Base-by-base conservation (phyloP, 257 asterid species). In the Nicotiana sylvestris region DNA sequence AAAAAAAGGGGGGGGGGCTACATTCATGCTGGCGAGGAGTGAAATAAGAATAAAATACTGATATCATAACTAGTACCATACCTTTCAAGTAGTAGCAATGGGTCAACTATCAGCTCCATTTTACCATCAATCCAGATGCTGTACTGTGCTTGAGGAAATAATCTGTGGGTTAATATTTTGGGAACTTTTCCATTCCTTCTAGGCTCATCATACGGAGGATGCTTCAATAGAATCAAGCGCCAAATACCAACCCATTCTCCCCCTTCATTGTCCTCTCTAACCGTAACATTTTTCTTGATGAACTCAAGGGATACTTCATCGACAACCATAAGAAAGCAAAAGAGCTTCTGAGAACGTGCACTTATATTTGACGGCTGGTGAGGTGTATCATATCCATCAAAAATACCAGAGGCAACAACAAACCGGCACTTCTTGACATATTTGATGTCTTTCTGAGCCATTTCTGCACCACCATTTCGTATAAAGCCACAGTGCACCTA, bases 41-140 rank as follows among this genome's bases (percentile, higher is more conserved):
- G 17, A 53, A 53, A 3, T 4, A 53, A 12, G 18, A 11, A 53
- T 53, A 53, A 53, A 11, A 53, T 29, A 29, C 18, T 13, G 12
- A 43, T 43, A 72, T 3, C 37, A 15, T 25, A 13, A 74, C 62
- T 49, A 74, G 61, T 46, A 29, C 27, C 33, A 27, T 90, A 96
- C 99, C 99, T 96, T 89, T 96, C 99, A 39, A 96, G 89, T 39
- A 96, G 87, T 78, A 94, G 95, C 92, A 96, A 86, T 0, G 99
- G 99, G 85, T 96, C 99, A 82, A 96, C 98, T 53, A 91, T 89
- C 79, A 96, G 97, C 92, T 96, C 98, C 99, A 96, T 96, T 93
- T 96, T 94, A 86, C 98, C 99, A 88, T 96, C 99, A 85, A 96
- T 91, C 99, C 99, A 96, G 82, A 96, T 91, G 91, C 98, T 94